Conservation (phyloP, 139 green algal genomes). For the Ulvella scutata region DNA sequence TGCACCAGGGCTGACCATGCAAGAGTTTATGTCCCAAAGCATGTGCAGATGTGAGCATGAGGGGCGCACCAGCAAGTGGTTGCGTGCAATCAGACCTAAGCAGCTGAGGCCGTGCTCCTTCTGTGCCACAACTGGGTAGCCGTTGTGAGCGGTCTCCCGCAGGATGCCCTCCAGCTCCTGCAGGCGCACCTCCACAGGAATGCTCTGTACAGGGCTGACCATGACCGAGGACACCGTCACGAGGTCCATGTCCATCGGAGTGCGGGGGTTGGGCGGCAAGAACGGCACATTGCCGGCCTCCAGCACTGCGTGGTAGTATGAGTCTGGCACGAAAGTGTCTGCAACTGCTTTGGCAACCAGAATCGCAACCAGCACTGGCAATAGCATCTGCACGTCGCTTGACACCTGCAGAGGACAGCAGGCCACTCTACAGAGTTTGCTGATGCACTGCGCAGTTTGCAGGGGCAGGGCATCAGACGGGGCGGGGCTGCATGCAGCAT, state of each 20-base stretch:
- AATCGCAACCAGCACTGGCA: conserved; percentile 69
- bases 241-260: conserved; percentile 35
- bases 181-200: conserved; percentile 30
- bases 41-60: no score
- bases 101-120: conserved; percentile 29
- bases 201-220: conserved; percentile 26
- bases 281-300: conserved; percentile 53
- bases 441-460: neutral
- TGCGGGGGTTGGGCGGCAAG: conserved; percentile 34
- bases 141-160: conserved; percentile 36
- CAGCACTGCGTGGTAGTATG: conserved; percentile 68
- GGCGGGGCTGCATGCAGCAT: neutral
- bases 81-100: conserved; percentile 50
- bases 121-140: conserved; percentile 43
- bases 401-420: conserved; percentile 47
- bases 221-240: conserved; percentile 43
- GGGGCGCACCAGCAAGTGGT: conserved; percentile 57
- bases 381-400: conserved; percentile 74
- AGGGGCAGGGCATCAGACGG: neutral
- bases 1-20: no score
- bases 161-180: conserved; percentile 31
- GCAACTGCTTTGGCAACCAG: conserved; percentile 59
- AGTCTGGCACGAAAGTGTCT: conserved; percentile 39
- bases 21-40: no score
- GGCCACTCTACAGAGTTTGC: no score